Percentiles rank a stretch among this genome's conserved stretches.
Evolutionary conservation across 495 filamentous ascomycete species (phyloP).

Genomic region (Penicillium chermesinum): DNA sequence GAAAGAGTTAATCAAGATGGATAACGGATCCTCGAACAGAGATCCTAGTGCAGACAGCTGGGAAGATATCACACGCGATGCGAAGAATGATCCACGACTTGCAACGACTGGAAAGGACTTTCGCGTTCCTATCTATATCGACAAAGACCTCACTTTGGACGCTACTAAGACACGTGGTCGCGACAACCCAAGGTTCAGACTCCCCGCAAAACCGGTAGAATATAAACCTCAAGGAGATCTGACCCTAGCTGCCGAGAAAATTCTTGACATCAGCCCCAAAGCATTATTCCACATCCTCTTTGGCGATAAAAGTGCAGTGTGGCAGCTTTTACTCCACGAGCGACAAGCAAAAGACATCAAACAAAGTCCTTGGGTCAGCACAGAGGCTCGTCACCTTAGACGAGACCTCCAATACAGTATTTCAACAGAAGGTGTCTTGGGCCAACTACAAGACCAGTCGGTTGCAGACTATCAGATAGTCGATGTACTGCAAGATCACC

Average conservation of each 20-base stretch:
- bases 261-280: constrained; percentile 84
- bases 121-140: constrained; percentile 56
- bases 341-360: constrained; percentile 66
- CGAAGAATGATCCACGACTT: constrained; percentile 14
- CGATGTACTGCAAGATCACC: constrained; percentile 86
- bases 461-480: constrained; percentile 84
- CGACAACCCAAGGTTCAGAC: constrained; percentile 68
- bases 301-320: constrained; percentile 89
- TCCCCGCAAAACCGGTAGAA: constrained; percentile 74
- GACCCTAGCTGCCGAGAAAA: constrained; percentile 60
- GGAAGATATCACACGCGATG: constrained; percentile 77
- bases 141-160: constrained; percentile 54
- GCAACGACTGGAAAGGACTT: constrained; percentile 46
- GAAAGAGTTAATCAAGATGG: constrained; percentile 61
- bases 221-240: constrained; percentile 82
- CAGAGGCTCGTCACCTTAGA: constrained; percentile 62
- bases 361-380: constrained; percentile 78
- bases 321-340: constrained; percentile 86
- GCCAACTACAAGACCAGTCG: constrained; percentile 48
- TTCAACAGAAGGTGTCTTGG: constrained; percentile 58
- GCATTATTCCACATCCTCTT: constrained; percentile 94
- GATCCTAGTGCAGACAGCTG: constrained; percentile 83
- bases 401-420: constrained; percentile 79
- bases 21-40: constrained; percentile 54
- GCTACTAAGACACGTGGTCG: constrained; percentile 39